Percentiles rank a stretch among this genome's conserved stretches.
Conservation (phyloP, 352 stramenopile species). For the Phytopythium cucurbitacearum region DNA sequence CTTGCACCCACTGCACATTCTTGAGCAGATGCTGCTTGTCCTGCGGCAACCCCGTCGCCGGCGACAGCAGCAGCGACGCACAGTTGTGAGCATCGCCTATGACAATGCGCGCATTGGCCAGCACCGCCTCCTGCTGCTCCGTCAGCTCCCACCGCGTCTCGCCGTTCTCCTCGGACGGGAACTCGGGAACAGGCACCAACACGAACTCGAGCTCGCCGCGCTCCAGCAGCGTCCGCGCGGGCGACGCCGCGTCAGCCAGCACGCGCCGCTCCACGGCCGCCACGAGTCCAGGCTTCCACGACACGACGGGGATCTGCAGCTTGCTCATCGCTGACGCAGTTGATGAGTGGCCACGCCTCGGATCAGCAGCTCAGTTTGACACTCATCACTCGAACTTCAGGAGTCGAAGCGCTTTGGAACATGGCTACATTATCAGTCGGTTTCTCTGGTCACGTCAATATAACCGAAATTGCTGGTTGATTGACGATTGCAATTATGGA, state of each 20-base stretch:
- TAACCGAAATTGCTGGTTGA: too few relatives aligned
- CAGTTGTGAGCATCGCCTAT: constrained; percentile 46
- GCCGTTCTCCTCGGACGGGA: constrained; percentile 7
- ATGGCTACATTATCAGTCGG: too few relatives aligned
- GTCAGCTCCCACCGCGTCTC: constrained; percentile 23
- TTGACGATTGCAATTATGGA: too few relatives aligned
- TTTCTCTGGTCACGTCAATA: too few relatives aligned
- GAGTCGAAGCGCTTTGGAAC: too few relatives aligned
- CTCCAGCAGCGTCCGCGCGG: constrained; percentile 39
- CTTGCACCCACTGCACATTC: constrained; percentile 55
- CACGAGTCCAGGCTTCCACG: constrained; percentile 39
- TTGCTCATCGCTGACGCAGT: neutral
- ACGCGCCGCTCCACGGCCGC: constrained; percentile 33
- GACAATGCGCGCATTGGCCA: constrained; percentile 32
- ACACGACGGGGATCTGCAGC: constrained; percentile 51
- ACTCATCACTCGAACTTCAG: too few relatives aligned
- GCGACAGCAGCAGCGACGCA: constrained; percentile 34
- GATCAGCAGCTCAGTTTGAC: too few relatives aligned
- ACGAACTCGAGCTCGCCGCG: constrained; percentile 37
- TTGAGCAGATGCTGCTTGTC: constrained; percentile 27
- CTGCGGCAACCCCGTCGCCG: constrained; percentile 9
- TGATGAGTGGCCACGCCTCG: too few relatives aligned
- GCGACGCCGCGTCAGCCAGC: constrained; percentile 10
- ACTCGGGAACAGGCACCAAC: constrained; percentile 16
- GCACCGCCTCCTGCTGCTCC: constrained; percentile 21